A percentile compares a stretch with the other conserved stretches of the same genome.
Conservation (phyloP, 441 rosid genomes). For the Theobroma grandiflorum region DNA sequence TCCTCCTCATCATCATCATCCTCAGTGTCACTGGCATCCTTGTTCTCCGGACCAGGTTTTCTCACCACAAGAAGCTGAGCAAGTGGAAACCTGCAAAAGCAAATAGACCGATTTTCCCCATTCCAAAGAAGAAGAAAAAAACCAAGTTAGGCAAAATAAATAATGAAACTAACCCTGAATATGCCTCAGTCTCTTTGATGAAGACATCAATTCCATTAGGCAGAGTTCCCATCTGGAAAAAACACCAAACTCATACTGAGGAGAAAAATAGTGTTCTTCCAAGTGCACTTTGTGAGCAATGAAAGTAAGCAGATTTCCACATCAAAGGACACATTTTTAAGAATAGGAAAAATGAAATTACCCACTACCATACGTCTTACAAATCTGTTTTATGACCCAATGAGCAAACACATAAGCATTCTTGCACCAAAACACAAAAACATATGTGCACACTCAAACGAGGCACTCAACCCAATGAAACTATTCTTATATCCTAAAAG, state of each 20-base stretch:
- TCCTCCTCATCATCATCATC: slow-evolving; percentile 49
- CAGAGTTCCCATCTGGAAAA: slow-evolving; percentile 46
- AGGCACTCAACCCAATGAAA: slow-evolving; percentile 1
- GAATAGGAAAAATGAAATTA: background rate
- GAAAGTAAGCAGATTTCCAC: background rate
- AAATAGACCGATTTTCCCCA: slow-evolving; percentile 2
- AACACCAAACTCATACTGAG: slow-evolving; percentile 23
- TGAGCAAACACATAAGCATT: slow-evolving; percentile 8
- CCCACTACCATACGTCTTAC: background rate
- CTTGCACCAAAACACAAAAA: background rate
- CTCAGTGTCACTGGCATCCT: slow-evolving; percentile 59
- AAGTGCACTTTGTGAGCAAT: background rate
- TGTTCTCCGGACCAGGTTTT: slow-evolving; percentile 53
- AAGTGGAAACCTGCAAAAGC: slow-evolving; percentile 49
- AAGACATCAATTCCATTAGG: slow-evolving; percentile 35
- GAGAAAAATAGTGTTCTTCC: slow-evolving; percentile 6
- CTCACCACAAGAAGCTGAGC: slow-evolving; percentile 40
- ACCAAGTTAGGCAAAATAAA: slow-evolving; percentile 17
- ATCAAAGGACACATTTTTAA: background rate
- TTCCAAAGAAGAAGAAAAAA: slow-evolving; percentile 12
- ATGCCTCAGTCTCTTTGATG: slow-evolving; percentile 34
- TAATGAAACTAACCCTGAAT: slow-evolving; percentile 45
- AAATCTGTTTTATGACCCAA: slow-evolving; percentile 7
- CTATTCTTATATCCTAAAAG: background rate
- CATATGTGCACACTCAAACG: background rate